phyloP scores from a whole-genome alignment of 2,329 filamentous ascomycete species.

The Arthrobotrys iridis region DNA sequence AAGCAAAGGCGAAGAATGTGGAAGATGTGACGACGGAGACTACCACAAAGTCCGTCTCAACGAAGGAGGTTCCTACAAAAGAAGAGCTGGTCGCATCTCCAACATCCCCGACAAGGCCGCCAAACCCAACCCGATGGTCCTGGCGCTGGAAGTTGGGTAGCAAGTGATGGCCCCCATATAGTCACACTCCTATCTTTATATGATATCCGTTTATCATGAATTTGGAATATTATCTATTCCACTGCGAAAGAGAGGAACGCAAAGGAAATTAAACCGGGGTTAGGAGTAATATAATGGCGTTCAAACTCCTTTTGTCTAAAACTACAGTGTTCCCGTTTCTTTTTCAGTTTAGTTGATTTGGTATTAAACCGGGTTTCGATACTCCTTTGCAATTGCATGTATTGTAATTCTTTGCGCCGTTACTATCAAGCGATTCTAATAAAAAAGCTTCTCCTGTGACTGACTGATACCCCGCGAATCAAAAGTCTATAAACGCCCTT shows the following conservation, averaged over 20 bases:
- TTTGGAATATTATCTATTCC: background rate
- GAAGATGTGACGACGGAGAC: background rate
- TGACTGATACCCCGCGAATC: background rate
- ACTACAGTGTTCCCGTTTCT: background rate
- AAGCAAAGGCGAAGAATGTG: slow-evolving; percentile 54
- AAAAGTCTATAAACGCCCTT: no score
- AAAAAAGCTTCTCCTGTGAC: background rate
- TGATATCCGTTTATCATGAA: slow-evolving; percentile 3
- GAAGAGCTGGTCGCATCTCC: background rate
- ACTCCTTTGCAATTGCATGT: background rate
- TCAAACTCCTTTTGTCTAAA: background rate
- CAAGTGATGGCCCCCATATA: slow-evolving; percentile 6
- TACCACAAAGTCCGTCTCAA: background rate
- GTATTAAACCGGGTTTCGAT: background rate
- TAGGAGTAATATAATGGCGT: slow-evolving; percentile 21
- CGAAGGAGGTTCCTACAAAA: slow-evolving; percentile 6
- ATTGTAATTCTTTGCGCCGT: background rate
- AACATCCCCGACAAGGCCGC: slow-evolving; percentile 27
- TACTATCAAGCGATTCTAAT: slow-evolving; percentile 6
- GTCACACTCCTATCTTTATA: background rate
- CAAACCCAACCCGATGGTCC: slow-evolving; percentile 40
- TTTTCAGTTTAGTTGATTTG: background rate
- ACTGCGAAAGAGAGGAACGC: background rate
- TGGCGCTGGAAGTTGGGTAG: slow-evolving; percentile 38
- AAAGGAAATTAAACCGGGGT: no score